These are phyloP conservation scores for Pseudogymnoascus sp. DNA, from an alignment of 2,329 filamentous ascomycete genomes.

Conservation along the genomic window DNA sequence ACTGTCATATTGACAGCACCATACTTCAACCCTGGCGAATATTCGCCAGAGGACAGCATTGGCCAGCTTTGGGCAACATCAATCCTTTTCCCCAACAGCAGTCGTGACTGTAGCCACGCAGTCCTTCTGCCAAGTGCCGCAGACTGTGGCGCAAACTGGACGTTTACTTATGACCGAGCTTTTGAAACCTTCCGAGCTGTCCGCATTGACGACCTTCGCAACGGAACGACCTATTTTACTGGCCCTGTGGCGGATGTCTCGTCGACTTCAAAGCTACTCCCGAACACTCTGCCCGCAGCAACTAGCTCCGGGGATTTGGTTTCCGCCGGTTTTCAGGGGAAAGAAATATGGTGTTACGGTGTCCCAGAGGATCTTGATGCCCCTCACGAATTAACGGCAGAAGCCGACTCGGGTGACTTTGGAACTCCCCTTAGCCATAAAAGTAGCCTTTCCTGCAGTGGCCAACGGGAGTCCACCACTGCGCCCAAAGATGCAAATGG, in stretches of 20 bases:
- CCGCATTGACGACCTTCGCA: conserved; percentile 62
- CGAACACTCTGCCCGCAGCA: conserved; percentile 60
- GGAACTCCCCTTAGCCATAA: conserved; percentile 1
- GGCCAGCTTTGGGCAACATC: conserved; percentile 78
- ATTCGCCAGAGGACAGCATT: conserved; percentile 56
- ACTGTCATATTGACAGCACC: conserved; percentile 72
- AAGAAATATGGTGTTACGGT: conserved; percentile 70
- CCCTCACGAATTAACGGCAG: conserved; percentile 34
- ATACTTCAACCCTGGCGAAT: conserved; percentile 64
- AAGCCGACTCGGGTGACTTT: conserved; percentile 9
- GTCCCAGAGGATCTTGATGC: conserved; percentile 65
- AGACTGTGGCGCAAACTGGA: conserved; percentile 60
- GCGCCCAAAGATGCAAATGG: conserved; percentile 18
- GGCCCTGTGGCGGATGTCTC: conserved; percentile 50
- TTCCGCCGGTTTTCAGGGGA: conserved; percentile 62
- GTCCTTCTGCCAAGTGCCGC: conserved; percentile 44
- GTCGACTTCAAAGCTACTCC: conserved; percentile 51
- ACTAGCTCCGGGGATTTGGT: conserved; percentile 64
- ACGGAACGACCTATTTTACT: conserved; percentile 71
- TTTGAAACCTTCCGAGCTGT: conserved; percentile 73
- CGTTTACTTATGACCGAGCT: conserved; percentile 67
- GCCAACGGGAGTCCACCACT: background rate
- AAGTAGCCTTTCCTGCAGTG: background rate
- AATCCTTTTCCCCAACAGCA: conserved; percentile 75
- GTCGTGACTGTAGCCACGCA: conserved; percentile 68